Conservation (phyloP, 1,139 yeast genomes). For the Taphrina deformans region DNA sequence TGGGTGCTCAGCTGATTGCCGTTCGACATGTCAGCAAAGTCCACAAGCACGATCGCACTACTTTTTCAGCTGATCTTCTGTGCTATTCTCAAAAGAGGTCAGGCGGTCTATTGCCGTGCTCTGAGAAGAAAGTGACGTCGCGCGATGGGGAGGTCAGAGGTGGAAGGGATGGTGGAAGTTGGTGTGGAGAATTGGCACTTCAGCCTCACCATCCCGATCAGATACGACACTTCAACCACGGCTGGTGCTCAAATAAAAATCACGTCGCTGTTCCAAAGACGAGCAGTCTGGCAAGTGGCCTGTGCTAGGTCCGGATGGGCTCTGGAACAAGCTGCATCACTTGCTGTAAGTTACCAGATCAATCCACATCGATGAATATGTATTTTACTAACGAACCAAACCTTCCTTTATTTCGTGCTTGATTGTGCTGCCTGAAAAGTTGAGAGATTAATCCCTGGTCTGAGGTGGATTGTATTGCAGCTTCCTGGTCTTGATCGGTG, state of each 20-base stretch:
- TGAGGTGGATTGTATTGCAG: slow-evolving; percentile 59
- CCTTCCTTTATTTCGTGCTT: neutral
- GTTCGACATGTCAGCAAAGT: neutral
- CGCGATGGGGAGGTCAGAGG: neutral
- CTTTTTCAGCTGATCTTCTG: no score
- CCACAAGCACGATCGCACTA: no score
- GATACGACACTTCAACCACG: neutral
- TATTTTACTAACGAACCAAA: neutral
- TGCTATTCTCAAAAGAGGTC: no score
- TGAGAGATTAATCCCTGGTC: slow-evolving; percentile 8
- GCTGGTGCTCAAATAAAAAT: no score
- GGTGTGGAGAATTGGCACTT: neutral
- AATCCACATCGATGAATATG: neutral
- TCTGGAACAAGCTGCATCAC: no score
- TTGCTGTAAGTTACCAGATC: no score
- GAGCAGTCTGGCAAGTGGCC: no score
- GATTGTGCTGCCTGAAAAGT: neutral
- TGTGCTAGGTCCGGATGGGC: no score
- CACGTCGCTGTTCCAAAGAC: no score
- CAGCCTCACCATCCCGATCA: neutral
- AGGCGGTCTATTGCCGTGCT: no score
- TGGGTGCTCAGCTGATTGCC: neutral
- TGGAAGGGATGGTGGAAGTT: neutral
- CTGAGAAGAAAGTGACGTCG: neutral
- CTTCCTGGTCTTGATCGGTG: slow-evolving; percentile 93